Base-by-base conservation (phyloP, 2,329 filamentous ascomycete species). In the Fusarium metavorans region DNA sequence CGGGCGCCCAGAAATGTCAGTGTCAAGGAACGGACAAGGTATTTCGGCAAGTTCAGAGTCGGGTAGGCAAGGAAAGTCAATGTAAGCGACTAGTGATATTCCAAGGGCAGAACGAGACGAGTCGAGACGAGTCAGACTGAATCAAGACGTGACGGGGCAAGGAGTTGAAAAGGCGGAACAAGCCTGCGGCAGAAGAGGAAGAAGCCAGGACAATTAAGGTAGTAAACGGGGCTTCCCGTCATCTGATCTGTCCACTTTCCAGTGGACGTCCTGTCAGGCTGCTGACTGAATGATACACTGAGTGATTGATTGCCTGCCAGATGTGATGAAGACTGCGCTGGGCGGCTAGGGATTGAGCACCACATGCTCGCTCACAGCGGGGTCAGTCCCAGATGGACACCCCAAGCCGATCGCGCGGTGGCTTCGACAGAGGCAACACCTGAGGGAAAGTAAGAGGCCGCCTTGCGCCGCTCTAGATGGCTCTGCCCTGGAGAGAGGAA, bases 321-420 rank as follows among this genome's bases (percentile, higher is more conserved):
- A 75, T 78, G 76, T 78, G 76, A 78, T 73, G 57, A 74, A 78
- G 73, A 37, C 59, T 68, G 34, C 52, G 64, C 67, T 73, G 76
- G 76, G 76, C 76, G 76, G 76, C 74, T 78, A 78, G 67, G 71
- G 71, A 64, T 39, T 52, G 32, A 69, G 67, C 73, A 48, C 54
- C 48, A 75, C 73, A 70, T 77, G 41, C 41, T 45, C 41, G 76
- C 70, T 64, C 48, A 62, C 43, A 56, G 68, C 58, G 68, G 74
- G 66, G 70, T 8, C 41, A 23, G 34, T 34, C 25, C 41, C 56
- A 66, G 41, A 61, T 27, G n/a, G 37, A n/a, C 25, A 50, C 10
- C 45, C 11, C 32, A 45, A 43, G 27, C 59, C 45, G 59, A 50
- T 62, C 59, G n/a, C 16, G 52, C 52, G 52, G 52, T 57, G 52